Conservation (phyloP, 2,329 filamentous ascomycete species). For the Penicillium sp. region DNA sequence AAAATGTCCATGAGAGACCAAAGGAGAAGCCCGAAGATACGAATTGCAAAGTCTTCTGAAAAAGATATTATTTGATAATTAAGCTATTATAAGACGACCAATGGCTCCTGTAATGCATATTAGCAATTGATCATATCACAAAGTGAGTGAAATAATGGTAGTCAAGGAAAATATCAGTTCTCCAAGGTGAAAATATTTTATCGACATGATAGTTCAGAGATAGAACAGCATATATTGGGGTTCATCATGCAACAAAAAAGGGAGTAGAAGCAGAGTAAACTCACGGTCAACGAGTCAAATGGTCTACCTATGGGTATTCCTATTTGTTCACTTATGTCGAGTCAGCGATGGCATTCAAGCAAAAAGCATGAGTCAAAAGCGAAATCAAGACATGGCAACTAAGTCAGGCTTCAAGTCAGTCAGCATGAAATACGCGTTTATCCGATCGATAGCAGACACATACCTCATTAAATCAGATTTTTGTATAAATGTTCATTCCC, state of each 20-base stretch:
- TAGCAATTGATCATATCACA: conserved; percentile 21
- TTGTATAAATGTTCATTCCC: conserved; percentile 61
- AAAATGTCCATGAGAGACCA: neutral
- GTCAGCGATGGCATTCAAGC: conserved; percentile 27
- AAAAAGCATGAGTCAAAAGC: conserved; percentile 21
- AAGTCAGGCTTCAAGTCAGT: conserved; percentile 39
- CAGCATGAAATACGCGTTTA: conserved; percentile 24
- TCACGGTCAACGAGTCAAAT: conserved; percentile 18
- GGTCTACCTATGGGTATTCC: conserved; percentile 9
- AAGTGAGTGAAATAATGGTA: conserved; percentile 10
- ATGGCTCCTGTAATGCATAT: conserved; percentile 16
- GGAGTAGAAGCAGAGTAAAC: conserved; percentile 11
- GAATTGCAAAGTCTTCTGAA: neutral
- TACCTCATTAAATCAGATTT: conserved; percentile 72
- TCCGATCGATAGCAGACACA: conserved; percentile 16
- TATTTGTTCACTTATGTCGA: conserved; percentile 18
- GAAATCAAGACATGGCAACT: conserved; percentile 36
- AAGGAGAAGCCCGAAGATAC: neutral
- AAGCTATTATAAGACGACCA: neutral
- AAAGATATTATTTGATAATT: neutral
- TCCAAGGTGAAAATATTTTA: conserved; percentile 61
- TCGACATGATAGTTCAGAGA: conserved; percentile 61
- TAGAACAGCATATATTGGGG: conserved; percentile 58
- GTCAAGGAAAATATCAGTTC: conserved; percentile 50
- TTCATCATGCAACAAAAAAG: conserved; percentile 52